phyloP scores from a whole-genome alignment of 2,329 filamentous ascomycete species.

The Sclerotinia sclerotiorum region DNA sequence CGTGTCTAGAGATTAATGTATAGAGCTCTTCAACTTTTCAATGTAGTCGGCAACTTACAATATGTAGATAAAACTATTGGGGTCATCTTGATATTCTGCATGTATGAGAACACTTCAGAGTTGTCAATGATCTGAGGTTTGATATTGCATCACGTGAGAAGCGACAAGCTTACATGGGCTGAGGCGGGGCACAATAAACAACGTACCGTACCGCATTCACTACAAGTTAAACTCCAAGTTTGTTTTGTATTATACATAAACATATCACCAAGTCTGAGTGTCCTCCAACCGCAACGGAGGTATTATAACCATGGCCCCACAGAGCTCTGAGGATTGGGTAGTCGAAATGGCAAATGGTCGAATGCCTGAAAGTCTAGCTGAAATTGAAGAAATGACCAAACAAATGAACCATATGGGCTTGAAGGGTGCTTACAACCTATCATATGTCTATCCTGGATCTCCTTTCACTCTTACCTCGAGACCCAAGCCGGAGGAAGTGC shows the following conservation, averaged over 20 bases:
- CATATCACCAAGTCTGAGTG: neutral
- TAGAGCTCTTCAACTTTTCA: too few relatives aligned
- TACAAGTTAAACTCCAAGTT: neutral
- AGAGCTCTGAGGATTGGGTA: neutral
- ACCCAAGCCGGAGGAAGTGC: neutral
- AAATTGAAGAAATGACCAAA: neutral
- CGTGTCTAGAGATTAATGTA: too few relatives aligned
- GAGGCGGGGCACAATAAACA: neutral
- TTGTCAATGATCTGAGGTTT: too few relatives aligned
- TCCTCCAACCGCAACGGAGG: neutral
- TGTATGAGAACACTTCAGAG: too few relatives aligned
- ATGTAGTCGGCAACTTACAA: too few relatives aligned
- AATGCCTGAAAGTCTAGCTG: neutral
- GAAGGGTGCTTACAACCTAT: neutral
- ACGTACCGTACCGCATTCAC: neutral
- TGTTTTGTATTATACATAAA: neutral
- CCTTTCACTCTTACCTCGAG: neutral
- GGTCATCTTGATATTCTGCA: too few relatives aligned
- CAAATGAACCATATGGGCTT: neutral
- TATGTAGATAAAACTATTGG: too few relatives aligned
- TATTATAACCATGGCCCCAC: neutral
- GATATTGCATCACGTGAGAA: too few relatives aligned
- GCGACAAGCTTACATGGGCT: neutral
- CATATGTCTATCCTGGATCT: neutral
- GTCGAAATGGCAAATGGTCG: neutral